These are phyloP conservation scores for Colletotrichum endophyticum DNA, from an alignment of 2,329 filamentous ascomycete species.

Conservation along the genomic window DNA sequence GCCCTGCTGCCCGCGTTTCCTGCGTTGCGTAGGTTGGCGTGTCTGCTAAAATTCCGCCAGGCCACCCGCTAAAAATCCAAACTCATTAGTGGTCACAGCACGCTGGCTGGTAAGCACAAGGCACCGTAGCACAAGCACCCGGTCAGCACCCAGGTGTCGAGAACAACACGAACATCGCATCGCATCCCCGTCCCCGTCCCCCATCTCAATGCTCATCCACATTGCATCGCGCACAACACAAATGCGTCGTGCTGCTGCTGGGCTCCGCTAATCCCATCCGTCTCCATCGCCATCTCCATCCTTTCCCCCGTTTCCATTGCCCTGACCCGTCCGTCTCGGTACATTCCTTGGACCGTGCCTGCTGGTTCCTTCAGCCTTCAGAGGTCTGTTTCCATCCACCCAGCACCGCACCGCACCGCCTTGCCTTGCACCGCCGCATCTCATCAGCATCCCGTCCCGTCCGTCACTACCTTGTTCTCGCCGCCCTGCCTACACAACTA, in stretches of 20 bases:
- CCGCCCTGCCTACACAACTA: not conserved
- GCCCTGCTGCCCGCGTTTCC: not conserved
- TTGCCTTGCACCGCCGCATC: slow-evolving; percentile 18
- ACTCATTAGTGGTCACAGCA: not conserved
- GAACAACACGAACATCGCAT: not conserved
- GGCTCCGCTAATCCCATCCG: slow-evolving; percentile 7
- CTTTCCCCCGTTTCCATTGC: not conserved
- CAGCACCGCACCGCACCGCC: not conserved
- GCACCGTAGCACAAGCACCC: not conserved
- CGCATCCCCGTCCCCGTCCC: not conserved
- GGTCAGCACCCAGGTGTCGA: not conserved
- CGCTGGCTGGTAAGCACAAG: not conserved
- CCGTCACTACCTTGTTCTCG: not conserved
- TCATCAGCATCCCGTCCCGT: slow-evolving; percentile 5
- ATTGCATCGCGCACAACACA: slow-evolving; percentile 12
- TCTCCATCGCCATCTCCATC: not conserved
- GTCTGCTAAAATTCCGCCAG: not conserved
- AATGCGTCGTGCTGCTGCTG: not conserved
- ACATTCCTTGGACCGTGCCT: slow-evolving; percentile 15
- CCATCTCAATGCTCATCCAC: not conserved
- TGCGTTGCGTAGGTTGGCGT: slow-evolving; percentile 12
- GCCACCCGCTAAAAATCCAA: not conserved
- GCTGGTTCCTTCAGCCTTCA: not conserved
- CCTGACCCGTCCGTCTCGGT: slow-evolving; percentile 15
- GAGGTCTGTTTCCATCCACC: not conserved